Percentiles rank a stretch among this genome's conserved stretches.
Evolutionary conservation across 495 filamentous ascomycete species (phyloP).

Genomic region (Penicillium lividum): DNA sequence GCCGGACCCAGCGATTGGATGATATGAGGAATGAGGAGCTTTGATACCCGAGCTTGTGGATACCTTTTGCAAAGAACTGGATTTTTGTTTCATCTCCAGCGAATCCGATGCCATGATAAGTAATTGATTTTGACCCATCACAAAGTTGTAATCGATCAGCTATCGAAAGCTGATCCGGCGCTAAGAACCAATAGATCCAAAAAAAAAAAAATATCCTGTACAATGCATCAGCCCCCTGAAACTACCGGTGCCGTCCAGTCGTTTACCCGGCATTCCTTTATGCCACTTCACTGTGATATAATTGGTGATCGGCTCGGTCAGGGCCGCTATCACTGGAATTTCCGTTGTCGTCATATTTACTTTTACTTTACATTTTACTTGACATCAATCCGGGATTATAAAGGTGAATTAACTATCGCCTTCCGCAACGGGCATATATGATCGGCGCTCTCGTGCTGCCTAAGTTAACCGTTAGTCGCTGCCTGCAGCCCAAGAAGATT

Average conservation of each 20-base stretch:
- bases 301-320: slow-evolving; percentile 8
- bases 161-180: neutral
- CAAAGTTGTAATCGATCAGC: slow-evolving; percentile 3
- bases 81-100: slow-evolving; percentile 16
- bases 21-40: slow-evolving; percentile 6
- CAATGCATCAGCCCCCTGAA: neutral
- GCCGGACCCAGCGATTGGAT: slow-evolving; percentile 9
- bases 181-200: slow-evolving; percentile 8
- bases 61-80: neutral
- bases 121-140: slow-evolving; percentile 16
- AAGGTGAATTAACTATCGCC: slow-evolving; percentile 16
- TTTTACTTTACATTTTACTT: neutral
- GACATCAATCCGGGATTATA: too few relatives aligned
- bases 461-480: slow-evolving; percentile 20
- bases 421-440: slow-evolving; percentile 46
- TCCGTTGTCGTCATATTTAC: slow-evolving; percentile 7
- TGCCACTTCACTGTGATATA: slow-evolving; percentile 8
- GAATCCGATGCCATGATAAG: neutral
- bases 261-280: slow-evolving; percentile 13
- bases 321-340: slow-evolving; percentile 3
- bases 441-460: slow-evolving; percentile 47
- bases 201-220: neutral
- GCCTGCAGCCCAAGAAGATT: neutral
- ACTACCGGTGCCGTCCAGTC: neutral
- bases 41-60: slow-evolving; percentile 3